Conservation (phyloP, 768 basidiomycete genomes). For the Obba rivulosa region DNA sequence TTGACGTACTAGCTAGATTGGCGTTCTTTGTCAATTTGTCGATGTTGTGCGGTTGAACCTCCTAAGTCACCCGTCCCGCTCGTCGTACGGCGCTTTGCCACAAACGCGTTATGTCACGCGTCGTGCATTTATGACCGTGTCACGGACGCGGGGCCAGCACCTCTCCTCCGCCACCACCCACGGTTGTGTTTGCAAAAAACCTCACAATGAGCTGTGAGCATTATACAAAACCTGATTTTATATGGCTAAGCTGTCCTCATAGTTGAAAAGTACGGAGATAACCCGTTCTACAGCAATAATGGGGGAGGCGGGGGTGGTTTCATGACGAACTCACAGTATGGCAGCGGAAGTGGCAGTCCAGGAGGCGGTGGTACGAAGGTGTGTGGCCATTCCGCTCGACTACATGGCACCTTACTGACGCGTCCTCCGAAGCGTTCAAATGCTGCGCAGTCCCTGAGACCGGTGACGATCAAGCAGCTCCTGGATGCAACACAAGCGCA, state of each 20-base stretch:
- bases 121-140: neutral
- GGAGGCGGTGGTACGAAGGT: constrained; percentile 33
- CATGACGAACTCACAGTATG: constrained; percentile 54
- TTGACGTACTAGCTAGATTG: too few relatives aligned
- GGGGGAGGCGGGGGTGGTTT: constrained; percentile 46
- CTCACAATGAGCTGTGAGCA: constrained; percentile 38
- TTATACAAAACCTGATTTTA: neutral
- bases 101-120: neutral
- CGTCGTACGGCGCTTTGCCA: neutral
- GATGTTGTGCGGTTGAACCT: too few relatives aligned
- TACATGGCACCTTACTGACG: constrained; percentile 20
- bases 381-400: constrained; percentile 20
- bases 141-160: constrained; percentile 1
- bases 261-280: constrained; percentile 23
- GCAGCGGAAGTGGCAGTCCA: constrained; percentile 53
- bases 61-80: too few relatives aligned
- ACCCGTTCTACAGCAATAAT: constrained; percentile 36
- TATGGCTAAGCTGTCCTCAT: neutral
- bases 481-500: constrained; percentile 74
- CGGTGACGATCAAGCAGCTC: constrained; percentile 76
- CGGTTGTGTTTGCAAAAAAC: neutral
- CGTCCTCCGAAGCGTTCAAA: constrained; percentile 27
- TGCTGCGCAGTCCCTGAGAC: constrained; percentile 50
- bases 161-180: neutral
- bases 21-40: too few relatives aligned